phyloP scores from a whole-genome alignment of 225 moss, liverwort and hornwort species.

The Marchantia polymorpha region DNA sequence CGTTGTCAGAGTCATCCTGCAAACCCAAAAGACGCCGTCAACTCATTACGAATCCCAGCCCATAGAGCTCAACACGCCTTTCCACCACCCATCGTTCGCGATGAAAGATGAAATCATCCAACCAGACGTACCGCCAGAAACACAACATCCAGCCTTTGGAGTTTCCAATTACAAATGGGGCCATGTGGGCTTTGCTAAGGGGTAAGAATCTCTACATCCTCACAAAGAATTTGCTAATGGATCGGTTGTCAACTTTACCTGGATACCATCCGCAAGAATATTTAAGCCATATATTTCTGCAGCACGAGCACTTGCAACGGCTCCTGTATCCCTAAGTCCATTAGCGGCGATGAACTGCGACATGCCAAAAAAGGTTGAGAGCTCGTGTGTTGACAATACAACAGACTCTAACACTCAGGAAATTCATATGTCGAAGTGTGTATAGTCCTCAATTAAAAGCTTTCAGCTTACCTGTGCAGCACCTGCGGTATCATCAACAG shows the following conservation, averaged over 20 bases:
- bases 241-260: slow-evolving; percentile 33
- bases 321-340: slow-evolving; percentile 75
- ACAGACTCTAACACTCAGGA: neutral
- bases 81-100: neutral
- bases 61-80: neutral
- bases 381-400: neutral
- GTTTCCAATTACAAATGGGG: neutral
- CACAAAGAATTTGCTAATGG: neutral
- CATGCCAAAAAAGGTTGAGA: neutral
- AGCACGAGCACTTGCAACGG: slow-evolving; percentile 90
- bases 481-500: slow-evolving; percentile 96
- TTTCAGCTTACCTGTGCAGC: slow-evolving; percentile 56
- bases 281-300: slow-evolving; percentile 91
- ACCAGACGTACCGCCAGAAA: neutral
- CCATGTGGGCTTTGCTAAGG: too few relatives aligned
- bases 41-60: neutral
- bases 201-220: neutral
- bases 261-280: slow-evolving; percentile 89
- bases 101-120: neutral
- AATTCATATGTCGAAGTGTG: neutral
- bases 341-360: slow-evolving; percentile 76
- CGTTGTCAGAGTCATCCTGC: slow-evolving; percentile 87
- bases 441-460: neutral
- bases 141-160: neutral
- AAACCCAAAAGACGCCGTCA: neutral